These are phyloP conservation scores for Albugo laibachii DNA, from an alignment of 352 stramenopile species.

Conservation along the genomic window DNA sequence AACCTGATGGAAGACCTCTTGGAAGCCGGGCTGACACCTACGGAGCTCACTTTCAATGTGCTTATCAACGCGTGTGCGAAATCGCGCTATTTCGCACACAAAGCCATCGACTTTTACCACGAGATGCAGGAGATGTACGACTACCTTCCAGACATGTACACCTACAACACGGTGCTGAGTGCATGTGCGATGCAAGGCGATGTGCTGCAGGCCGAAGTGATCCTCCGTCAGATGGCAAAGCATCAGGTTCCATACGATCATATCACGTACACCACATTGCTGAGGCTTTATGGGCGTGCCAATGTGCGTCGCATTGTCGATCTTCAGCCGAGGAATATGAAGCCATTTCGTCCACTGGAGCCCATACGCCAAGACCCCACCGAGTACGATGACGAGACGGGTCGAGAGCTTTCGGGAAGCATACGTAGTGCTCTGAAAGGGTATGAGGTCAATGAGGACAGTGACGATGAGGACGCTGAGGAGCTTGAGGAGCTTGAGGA, in stretches of 20 bases:
- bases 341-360: slow-evolving; percentile 13
- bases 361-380: slow-evolving; percentile 43
- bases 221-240: slow-evolving; percentile 45
- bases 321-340: slow-evolving; percentile 25
- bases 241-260: slow-evolving; percentile 45
- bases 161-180: slow-evolving; percentile 62
- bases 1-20: slow-evolving; percentile 65
- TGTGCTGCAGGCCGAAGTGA: slow-evolving; percentile 47
- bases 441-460: slow-evolving; percentile 22
- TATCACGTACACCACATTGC: slow-evolving; percentile 46
- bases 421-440: slow-evolving; percentile 25
- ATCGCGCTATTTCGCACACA: slow-evolving; percentile 71
- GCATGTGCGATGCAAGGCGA: slow-evolving; percentile 61
- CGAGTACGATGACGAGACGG: slow-evolving; percentile 47
- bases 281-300: slow-evolving; percentile 63
- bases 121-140: slow-evolving; percentile 79
- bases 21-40: slow-evolving; percentile 39
- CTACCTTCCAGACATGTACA: slow-evolving; percentile 49
- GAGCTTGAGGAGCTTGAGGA: slow-evolving; percentile 15
- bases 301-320: slow-evolving; percentile 41
- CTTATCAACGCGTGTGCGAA: slow-evolving; percentile 68
- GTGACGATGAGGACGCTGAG: slow-evolving; percentile 18
- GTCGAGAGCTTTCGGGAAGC: slow-evolving; percentile 38
- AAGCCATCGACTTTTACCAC: slow-evolving; percentile 67
- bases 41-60: slow-evolving; percentile 53